Evolutionary conservation across 176 grass and related monocot genomes (phyloP), one percentile per base, ranked within the genome.

Genomic region (Miscanthus lutarioriparius): DNA sequence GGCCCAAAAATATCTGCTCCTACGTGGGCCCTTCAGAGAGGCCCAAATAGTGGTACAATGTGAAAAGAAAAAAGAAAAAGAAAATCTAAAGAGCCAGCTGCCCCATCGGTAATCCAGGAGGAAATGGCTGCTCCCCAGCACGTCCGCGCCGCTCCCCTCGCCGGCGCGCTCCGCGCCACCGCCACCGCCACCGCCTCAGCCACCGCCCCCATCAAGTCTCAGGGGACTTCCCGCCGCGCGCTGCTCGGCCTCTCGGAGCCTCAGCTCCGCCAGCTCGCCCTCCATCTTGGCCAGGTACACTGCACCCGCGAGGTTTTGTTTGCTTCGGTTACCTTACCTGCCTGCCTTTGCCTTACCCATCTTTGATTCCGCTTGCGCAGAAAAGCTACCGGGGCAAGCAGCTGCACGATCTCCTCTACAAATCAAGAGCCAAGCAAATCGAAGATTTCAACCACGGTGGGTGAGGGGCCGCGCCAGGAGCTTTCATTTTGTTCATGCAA

Each of bases 381-480:
- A 72, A 95, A 95, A 93, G 93, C 33, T 98, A 98, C 78, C 79
- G 96, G 45, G 96, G 96, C 11, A 95, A 93, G 83, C 96, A 95
- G 83, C 89, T 98, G 40, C 93, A 95, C 82, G 91, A 93, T 83
- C 91, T 93, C 37, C 71, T 98, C 32, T 98, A 98, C 89, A 98
- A 93, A 86, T 90, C 88, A 78, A 88, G 91, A 70, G 86, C 80
- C 67, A 98, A 90, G 81, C 93, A 98, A 58, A 92, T 95, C 64
- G 80, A 92, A 83, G 85, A 98, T 26, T 98, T 98, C 72, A 83
- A 56, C 72, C 54, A 93, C 65, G 80, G 93, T 98, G 13, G 1
- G 16, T 22, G 5, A 0, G 0, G 2, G 2, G 0, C 2, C 4
- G 4, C 2, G 2, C 58, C 3, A 62, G n/a, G 58, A 22, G 1